A percentile compares a stretch with the other conserved stretches of the same genome.
Evolutionary conservation across 176 grass and related monocot species (phyloP).

Genomic region (Paspalum vaginatum): DNA sequence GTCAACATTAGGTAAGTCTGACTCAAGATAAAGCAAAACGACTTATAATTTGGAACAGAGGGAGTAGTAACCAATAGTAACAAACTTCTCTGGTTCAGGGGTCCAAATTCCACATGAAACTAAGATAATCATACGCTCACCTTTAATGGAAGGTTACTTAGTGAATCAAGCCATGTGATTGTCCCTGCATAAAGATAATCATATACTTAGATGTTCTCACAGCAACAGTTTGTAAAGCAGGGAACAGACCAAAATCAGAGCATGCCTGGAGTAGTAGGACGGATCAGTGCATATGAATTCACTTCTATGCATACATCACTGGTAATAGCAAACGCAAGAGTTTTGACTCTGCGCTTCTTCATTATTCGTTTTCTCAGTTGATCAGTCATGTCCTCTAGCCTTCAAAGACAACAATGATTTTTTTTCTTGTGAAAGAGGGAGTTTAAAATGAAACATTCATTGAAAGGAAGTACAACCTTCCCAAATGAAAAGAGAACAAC

Average conservation of each 20-base stretch:
- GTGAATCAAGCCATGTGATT: conserved; percentile 88
- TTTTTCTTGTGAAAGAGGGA: background rate
- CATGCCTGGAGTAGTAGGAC: conserved; percentile 78
- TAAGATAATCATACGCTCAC: conserved; percentile 42
- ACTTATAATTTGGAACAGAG: too few species aligned
- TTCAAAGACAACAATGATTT: conserved; percentile 46
- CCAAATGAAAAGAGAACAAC: conserved; percentile 8
- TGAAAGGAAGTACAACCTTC: conserved; percentile 22
- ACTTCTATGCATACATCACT: conserved; percentile 90
- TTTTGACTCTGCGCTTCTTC: conserved; percentile 90
- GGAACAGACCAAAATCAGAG: conserved; percentile 29
- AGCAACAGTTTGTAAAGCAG: conserved; percentile 23
- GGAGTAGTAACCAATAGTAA: background rate
- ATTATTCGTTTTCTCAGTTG: conserved; percentile 92
- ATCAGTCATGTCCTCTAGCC: conserved; percentile 82
- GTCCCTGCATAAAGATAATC: conserved; percentile 57
- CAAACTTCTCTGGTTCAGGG: background rate
- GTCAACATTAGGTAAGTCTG: too few species aligned
- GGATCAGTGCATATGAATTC: conserved; percentile 82
- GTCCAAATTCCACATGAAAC: conserved; percentile 1
- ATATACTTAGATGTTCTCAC: conserved; percentile 19
- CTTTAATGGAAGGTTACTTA: conserved; percentile 96
- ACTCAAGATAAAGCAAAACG: too few species aligned
- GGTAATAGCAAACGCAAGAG: conserved; percentile 80
- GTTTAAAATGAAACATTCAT: conserved; percentile 4